These are phyloP conservation scores for Cinnamomum chago DNA, from an alignment of 164 flowering plant species.

Conservation along the genomic window DNA sequence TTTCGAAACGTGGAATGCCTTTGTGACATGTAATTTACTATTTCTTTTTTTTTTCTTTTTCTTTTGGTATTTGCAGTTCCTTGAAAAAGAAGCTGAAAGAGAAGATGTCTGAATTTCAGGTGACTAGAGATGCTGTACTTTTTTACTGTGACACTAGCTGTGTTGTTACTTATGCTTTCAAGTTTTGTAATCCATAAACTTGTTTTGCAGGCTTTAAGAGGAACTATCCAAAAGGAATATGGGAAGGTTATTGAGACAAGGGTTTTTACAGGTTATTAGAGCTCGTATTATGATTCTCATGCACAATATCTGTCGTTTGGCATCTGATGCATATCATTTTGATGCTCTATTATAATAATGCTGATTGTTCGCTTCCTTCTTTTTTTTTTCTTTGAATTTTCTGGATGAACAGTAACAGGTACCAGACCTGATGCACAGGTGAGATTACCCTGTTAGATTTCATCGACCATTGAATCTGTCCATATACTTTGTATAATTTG, in stretches of 20 bases:
- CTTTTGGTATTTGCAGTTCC: constrained; percentile 43
- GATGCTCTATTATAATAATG: too few species aligned
- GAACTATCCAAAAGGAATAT: constrained; percentile 80
- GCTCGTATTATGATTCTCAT: not conserved
- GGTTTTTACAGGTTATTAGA: constrained; percentile 76
- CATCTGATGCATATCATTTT: not conserved
- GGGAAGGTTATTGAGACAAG: constrained; percentile 96
- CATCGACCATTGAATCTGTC: not conserved
- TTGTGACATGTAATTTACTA: constrained; percentile 36
- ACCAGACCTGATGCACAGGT: constrained; percentile 94
- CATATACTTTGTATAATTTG: not conserved
- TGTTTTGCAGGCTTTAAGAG: constrained; percentile 59
- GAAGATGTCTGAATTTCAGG: constrained; percentile 91
- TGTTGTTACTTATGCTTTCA: not conserved
- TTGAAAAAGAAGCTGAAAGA: constrained; percentile 83
- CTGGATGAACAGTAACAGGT: constrained; percentile 65
- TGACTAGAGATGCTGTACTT: constrained; percentile 8
- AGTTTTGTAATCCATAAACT: not conserved
- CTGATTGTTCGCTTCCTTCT: not conserved
- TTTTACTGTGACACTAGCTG: not conserved
- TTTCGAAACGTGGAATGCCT: constrained; percentile 33
- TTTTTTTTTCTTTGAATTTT: constrained; percentile 12
- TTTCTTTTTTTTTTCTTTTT: not conserved
- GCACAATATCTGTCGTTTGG: not conserved
- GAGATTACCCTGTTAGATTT: constrained; percentile 5